phyloP scores from a whole-genome alignment of 306 rosid genomes.

The Vigna unguiculata region DNA sequence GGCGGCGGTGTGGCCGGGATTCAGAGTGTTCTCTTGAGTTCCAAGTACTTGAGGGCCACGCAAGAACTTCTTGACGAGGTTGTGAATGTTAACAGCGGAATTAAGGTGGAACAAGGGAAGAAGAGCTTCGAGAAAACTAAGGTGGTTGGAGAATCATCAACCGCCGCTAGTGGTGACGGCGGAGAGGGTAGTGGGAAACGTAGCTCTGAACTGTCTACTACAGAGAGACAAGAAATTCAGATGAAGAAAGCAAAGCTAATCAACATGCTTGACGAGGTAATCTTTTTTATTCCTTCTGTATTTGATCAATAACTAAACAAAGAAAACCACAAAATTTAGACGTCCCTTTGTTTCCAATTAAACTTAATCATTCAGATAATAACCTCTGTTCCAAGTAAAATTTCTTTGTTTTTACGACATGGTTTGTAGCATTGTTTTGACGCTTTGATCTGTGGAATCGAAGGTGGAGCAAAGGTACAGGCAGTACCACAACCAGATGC shows the following conservation, averaged over 20 bases:
- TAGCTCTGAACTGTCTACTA: constrained; percentile 68
- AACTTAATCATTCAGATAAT: not conserved
- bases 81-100: constrained; percentile 71
- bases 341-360: not conserved
- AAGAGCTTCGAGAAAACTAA: constrained; percentile 54
- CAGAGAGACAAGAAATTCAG: constrained; percentile 95
- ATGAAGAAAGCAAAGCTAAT: constrained; percentile 95
- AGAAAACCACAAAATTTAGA: not conserved
- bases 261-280: constrained; percentile 95
- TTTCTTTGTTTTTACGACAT: not conserved
- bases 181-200: constrained; percentile 64
- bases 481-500: constrained; percentile 93
- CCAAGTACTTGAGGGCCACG: constrained; percentile 86
- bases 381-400: not conserved
- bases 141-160: constrained; percentile 64
- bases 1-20: constrained; percentile 69
- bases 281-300: not conserved
- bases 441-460: not conserved
- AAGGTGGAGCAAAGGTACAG: constrained; percentile 97
- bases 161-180: constrained; percentile 59
- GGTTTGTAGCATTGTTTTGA: not conserved
- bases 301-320: not conserved
- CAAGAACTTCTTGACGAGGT: constrained; percentile 91
- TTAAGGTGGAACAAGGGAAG: constrained; percentile 58
- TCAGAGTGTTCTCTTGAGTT: constrained; percentile 79